phyloP scores from a whole-genome alignment of 352 stramenopile genomes.

The Globisporangium irregulare region DNA sequence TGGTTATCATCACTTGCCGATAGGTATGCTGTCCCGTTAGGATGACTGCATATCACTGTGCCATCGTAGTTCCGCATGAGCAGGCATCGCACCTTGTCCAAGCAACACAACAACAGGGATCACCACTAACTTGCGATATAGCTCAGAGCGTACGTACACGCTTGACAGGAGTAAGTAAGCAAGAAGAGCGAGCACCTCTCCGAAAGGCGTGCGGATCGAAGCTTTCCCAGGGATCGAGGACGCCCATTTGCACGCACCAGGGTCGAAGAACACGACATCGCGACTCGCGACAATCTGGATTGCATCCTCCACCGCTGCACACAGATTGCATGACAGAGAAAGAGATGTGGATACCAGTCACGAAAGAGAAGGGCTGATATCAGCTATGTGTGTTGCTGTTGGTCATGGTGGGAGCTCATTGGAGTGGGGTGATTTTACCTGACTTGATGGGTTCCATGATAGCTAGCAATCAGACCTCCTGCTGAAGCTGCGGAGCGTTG shows the following conservation, averaged over 20 bases:
- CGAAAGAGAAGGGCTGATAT: neutral
- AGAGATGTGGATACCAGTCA: neutral
- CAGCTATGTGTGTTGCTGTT: neutral
- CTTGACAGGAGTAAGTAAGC: neutral
- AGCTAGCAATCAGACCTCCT: too few species aligned
- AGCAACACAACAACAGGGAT: neutral
- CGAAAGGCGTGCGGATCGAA: conserved; percentile 46
- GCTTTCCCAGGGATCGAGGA: conserved; percentile 38
- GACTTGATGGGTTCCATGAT: conserved; percentile 5
- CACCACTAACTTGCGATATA: neutral
- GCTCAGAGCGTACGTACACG: too few species aligned
- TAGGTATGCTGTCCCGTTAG: conserved; percentile 38
- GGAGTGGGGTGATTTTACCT: neutral
- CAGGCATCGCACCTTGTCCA: conserved; percentile 37
- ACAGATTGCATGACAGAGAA: neutral
- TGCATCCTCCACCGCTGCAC: conserved; percentile 51
- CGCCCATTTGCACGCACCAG: conserved; percentile 32
- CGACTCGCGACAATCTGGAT: conserved; percentile 42
- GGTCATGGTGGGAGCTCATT: neutral
- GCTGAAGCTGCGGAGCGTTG: neutral
- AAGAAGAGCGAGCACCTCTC: conserved; percentile 27
- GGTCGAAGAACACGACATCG: conserved; percentile 55
- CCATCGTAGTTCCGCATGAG: conserved; percentile 46
- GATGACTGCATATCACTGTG: conserved; percentile 49
- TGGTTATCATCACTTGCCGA: conserved; percentile 25